Evolutionary conservation across 129 eudicot species (phyloP).

Genomic region (Ambrosia trifida): DNA sequence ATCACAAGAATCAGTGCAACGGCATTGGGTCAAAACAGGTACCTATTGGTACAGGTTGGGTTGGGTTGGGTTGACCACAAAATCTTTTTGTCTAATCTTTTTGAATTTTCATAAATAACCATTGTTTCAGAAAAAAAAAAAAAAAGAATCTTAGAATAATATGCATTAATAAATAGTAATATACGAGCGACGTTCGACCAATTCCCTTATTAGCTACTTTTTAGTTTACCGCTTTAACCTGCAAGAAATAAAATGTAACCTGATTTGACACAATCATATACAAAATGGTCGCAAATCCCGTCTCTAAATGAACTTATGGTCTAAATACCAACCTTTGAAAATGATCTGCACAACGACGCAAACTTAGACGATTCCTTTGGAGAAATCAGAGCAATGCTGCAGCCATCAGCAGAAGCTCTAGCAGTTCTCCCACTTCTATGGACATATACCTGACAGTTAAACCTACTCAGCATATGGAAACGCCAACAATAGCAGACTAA

Average conservation of each 20-base stretch:
- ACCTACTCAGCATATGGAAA: slow-evolving; percentile 25
- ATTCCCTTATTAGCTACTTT: neutral
- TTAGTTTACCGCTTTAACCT: neutral
- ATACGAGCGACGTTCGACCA: neutral
- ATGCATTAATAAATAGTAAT: neutral
- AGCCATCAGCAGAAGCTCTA: slow-evolving; percentile 94
- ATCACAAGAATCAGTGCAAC: slow-evolving; percentile 11
- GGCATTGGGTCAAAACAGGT: neutral
- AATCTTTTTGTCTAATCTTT: neutral
- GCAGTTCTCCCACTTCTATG: slow-evolving; percentile 99
- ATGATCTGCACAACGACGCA: slow-evolving; percentile 77
- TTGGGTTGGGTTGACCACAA: neutral
- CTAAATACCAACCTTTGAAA: slow-evolving; percentile 61
- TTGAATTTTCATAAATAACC: neutral
- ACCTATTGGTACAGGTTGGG: neutral
- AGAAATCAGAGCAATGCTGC: slow-evolving; percentile 85
- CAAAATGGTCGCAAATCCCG: neutral
- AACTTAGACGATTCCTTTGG: slow-evolving; percentile 87
- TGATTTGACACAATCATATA: neutral
- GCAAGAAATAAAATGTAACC: neutral
- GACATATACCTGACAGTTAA: slow-evolving; percentile 70
- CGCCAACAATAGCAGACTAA: neutral
- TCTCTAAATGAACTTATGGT: neutral
- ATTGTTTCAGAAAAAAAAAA: neutral
- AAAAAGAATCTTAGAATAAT: neutral